These are phyloP conservation scores for Wallacemonas sp. DNA, from an alignment of 208 protist species.

Conservation along the genomic window DNA sequence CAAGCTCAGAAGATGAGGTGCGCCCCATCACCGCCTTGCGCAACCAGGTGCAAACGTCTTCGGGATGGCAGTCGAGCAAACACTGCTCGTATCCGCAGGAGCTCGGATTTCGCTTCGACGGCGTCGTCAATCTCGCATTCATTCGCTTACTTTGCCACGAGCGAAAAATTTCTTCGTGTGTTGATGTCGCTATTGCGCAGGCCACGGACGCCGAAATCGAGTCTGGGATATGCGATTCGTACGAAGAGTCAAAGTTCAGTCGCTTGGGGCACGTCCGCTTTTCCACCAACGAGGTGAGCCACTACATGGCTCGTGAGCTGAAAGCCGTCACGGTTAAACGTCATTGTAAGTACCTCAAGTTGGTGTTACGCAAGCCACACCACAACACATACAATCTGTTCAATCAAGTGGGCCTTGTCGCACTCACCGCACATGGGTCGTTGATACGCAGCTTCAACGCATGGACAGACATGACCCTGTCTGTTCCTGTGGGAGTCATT, in stretches of 20 bases:
- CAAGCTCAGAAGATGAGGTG: constrained; percentile 76
- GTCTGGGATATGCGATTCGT: constrained; percentile 49
- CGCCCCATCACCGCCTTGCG: constrained; percentile 51
- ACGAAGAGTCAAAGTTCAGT: constrained; percentile 50
- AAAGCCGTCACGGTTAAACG: constrained; percentile 81
- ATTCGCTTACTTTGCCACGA: constrained; percentile 85
- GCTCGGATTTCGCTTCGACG: constrained; percentile 88
- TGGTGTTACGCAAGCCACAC: constrained; percentile 77
- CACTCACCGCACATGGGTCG: constrained; percentile 67
- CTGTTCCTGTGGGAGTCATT: constrained; percentile 54
- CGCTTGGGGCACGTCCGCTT: constrained; percentile 85
- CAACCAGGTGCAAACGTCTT: constrained; percentile 48
- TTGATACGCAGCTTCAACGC: constrained; percentile 41
- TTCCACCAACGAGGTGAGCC: constrained; percentile 50
- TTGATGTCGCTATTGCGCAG: constrained; percentile 80
- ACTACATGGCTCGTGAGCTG: constrained; percentile 77
- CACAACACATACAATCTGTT: constrained; percentile 83
- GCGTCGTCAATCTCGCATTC: constrained; percentile 61
- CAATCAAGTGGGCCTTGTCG: constrained; percentile 85
- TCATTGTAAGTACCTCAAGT: constrained; percentile 82
- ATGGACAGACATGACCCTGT: constrained; percentile 23
- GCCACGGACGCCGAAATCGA: constrained; percentile 49
- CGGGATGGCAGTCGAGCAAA: constrained; percentile 87
- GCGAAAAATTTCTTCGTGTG: constrained; percentile 80
- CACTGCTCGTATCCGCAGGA: constrained; percentile 86